Percentiles rank a stretch among this genome's conserved stretches.
Evolutionary conservation across 495 filamentous ascomycete species (phyloP).

Genomic region (Daldinia bambusicola): DNA sequence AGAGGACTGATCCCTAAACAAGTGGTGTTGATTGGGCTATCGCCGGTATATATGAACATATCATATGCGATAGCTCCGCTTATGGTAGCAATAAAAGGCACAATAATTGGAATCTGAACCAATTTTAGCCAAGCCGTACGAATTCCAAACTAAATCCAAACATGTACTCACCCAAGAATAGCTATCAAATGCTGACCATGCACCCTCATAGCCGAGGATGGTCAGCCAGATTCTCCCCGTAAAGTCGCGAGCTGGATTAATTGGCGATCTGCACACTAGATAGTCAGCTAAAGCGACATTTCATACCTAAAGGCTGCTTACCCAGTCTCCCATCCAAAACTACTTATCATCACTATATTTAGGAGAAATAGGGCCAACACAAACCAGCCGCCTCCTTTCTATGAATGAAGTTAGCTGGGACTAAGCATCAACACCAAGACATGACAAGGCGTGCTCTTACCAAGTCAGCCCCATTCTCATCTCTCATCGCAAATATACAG

Average conservation of each 20-base stretch:
- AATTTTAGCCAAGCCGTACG: no score
- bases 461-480: constrained; percentile 1
- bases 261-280: not conserved
- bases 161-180: not conserved
- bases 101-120: not conserved
- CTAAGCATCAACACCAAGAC: not conserved
- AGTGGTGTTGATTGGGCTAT: constrained; percentile 2
- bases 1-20: not conserved
- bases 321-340: constrained; percentile 8
- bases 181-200: not conserved
- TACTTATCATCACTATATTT: constrained; percentile 7
- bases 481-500: constrained; percentile 7
- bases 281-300: not conserved
- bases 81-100: constrained; percentile 4
- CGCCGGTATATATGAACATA: constrained; percentile 1
- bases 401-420: not conserved
- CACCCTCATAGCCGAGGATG: constrained; percentile 3
- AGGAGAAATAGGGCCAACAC: constrained; percentile 1
- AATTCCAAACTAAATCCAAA: not conserved
- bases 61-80: constrained; percentile 3
- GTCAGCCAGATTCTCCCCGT: not conserved
- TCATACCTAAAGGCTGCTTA: not conserved
- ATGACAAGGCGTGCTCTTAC: not conserved
- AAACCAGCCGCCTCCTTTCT: constrained; percentile 2
- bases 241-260: not conserved